Percentiles rank a stretch among this genome's conserved stretches.
Conservation (phyloP, 2,329 filamentous ascomycete species). For the Colletotrichum tofieldiae region DNA sequence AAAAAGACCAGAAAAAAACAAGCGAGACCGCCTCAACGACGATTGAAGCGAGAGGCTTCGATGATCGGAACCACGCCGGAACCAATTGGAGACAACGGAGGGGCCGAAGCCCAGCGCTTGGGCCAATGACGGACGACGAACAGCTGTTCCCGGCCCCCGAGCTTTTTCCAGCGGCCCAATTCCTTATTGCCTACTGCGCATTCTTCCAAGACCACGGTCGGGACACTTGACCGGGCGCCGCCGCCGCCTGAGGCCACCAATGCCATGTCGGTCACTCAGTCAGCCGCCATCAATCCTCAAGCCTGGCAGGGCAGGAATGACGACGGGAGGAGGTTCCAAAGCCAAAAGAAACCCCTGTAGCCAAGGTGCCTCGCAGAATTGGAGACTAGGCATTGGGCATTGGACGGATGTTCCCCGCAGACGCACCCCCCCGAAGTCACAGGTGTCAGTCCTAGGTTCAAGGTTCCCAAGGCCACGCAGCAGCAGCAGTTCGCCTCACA, state of each 20-base stretch:
- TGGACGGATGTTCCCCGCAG: constrained; percentile 13
- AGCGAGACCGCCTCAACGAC: constrained; percentile 14
- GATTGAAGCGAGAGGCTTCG: constrained; percentile 5
- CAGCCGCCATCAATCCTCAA: background rate
- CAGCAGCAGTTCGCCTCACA: constrained; percentile 25
- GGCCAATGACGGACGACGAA: constrained; percentile 23
- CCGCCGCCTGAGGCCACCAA: background rate
- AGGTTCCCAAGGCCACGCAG: constrained; percentile 12
- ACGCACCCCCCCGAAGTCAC: background rate
- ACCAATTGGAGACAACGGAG: constrained; percentile 32
- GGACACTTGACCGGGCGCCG: constrained; percentile 13
- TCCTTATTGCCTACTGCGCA: background rate
- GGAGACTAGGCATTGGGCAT: background rate
- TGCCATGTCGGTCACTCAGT: background rate
- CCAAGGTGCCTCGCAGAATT: constrained; percentile 7
- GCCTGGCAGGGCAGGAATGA: constrained; percentile 6
- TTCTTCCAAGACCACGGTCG: constrained; percentile 9
- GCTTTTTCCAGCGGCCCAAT: constrained; percentile 32
- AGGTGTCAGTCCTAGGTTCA: constrained; percentile 15
- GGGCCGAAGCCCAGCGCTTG: constrained; percentile 18
- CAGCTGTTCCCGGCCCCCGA: constrained; percentile 21
- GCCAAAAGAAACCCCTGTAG: background rate
- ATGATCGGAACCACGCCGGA: constrained; percentile 17
- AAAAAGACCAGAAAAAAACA: constrained; percentile 9
- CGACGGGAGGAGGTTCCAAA: background rate